A percentile compares a stretch with the other conserved stretches of the same genome.
Evolutionary conservation across 768 basidiomycete species (phyloP).

Genomic region (Thelephora ganbajun): DNA sequence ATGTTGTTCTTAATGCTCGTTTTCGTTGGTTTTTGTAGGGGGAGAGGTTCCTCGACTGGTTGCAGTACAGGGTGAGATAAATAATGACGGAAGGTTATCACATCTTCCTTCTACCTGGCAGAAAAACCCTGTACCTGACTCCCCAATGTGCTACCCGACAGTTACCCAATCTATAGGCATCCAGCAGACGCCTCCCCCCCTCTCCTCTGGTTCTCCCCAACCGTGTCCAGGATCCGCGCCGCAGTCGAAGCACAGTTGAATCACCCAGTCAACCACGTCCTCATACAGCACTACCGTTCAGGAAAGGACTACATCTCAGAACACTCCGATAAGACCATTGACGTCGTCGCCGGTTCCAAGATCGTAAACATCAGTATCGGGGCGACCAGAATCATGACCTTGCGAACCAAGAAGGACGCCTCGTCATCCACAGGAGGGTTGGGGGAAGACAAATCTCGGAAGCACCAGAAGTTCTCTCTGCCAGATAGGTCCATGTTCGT

Average conservation of each 20-base stretch:
- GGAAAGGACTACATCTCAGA: conserved; percentile 78
- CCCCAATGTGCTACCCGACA: conserved; percentile 15
- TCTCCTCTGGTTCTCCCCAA: conserved; percentile 51
- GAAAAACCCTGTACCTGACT: conserved; percentile 17
- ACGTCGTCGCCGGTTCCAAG: conserved; percentile 57
- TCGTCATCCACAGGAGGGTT: background rate
- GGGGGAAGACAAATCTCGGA: conserved; percentile 5
- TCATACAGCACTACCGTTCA: conserved; percentile 69
- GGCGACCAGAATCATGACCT: conserved; percentile 62
- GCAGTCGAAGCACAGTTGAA: conserved; percentile 42
- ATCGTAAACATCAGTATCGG: conserved; percentile 77
- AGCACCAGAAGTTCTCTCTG: conserved; percentile 48
- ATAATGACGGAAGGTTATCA: conserved; percentile 32
- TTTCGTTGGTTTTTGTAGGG: conserved; percentile 23
- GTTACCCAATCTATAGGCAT: conserved; percentile 71
- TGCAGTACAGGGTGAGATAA: conserved; percentile 46
- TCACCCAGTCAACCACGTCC: conserved; percentile 71
- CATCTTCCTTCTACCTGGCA: conserved; percentile 8
- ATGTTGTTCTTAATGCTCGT: background rate
- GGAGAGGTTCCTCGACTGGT: conserved; percentile 60
- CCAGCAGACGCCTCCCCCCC: conserved; percentile 70
- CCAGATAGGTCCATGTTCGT: conserved; percentile 79
- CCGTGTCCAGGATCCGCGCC: conserved; percentile 48
- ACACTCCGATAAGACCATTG: conserved; percentile 80
- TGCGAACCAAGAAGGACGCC: conserved; percentile 48